phyloP scores from a whole-genome alignment of 2,329 filamentous ascomycete genomes.

The Stylonectria norvegica region DNA sequence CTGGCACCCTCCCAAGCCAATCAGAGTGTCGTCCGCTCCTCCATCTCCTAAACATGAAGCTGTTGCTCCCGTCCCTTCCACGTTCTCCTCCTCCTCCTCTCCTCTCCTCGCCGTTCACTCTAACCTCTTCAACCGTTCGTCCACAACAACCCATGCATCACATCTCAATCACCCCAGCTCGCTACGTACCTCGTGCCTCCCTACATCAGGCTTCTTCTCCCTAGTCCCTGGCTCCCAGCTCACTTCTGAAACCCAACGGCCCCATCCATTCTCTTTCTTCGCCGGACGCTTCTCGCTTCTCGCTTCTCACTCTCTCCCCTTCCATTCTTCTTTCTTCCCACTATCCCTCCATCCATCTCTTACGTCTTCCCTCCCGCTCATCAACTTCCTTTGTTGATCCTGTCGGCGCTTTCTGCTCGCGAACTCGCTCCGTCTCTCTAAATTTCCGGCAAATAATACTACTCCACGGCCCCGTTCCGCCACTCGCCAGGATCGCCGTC shows the following conservation, averaged over 20 bases:
- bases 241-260: slow-evolving; percentile 11
- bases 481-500: background rate
- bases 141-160: background rate
- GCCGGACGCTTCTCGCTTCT: background rate
- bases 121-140: background rate
- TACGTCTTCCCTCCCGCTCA: background rate
- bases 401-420: slow-evolving; percentile 5
- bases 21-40: background rate
- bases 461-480: background rate
- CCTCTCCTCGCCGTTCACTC: background rate
- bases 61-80: too few relatives aligned
- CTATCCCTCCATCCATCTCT: background rate
- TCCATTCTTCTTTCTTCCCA: background rate
- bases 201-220: background rate
- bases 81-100: slow-evolving; percentile 2
- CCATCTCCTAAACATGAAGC: too few relatives aligned
- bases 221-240: slow-evolving; percentile 3
- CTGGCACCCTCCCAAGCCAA: too few relatives aligned
- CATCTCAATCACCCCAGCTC: background rate
- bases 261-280: slow-evolving; percentile 2
- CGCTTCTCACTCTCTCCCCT: background rate
- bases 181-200: background rate
- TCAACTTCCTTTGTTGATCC: slow-evolving; percentile 1
- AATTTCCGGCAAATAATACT: background rate
- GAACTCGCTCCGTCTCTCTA: background rate